Base-by-base conservation (phyloP, 1,139 yeast species). In the Yamadazyma atmosphaerica region DNA sequence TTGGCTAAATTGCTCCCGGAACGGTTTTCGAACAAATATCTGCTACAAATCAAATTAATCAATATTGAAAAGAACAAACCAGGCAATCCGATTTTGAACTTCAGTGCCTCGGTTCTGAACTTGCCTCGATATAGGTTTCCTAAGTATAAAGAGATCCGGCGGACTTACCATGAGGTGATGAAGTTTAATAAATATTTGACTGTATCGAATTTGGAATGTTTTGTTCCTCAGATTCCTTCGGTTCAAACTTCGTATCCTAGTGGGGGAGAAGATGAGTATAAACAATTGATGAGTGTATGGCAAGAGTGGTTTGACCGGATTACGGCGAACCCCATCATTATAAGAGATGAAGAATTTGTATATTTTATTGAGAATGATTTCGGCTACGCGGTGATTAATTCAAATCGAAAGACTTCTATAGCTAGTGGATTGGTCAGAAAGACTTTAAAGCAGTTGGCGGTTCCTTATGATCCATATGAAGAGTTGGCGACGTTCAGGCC, bases 241-340 rank as follows among this genome's bases (percentile, higher is more conserved):
- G 70, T 92, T 1, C 71, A 68, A 4, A 85, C 96, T 0, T 76
- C 92, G 12, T 90, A 82, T 52, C 95, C 96, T 5, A 68, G 81
- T 11, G 88, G 87, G 38, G 87, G 92, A 21, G 88, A 86, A 33
- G 97, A 90, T 46, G 96, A 88, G 52, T 74, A 71, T 40, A 69
- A 72, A 38, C 79, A 79, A 40, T 70, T 87, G 38, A 64, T 74
- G 41, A 53, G 52, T 22, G 76, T 77, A 33, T 77, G 92, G 68
- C 97, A 92, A 58, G 79, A 74, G 45, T 92, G 99, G 99, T 82
- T 92, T 48, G 79, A 84, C 54, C 68, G 96, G 37, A 72, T 92
- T 10, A 70, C 85, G 5, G 44, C 63, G 3, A 89, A 88, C 55
- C 95, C 96, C 4, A 77, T 92, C 16, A 64, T 92, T 34, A 77